A percentile compares a stretch with the other conserved stretches of the same genome.
Evolutionary conservation across 257 asterid genomes (phyloP).

Genomic region (Nicotiana benthamiana): DNA sequence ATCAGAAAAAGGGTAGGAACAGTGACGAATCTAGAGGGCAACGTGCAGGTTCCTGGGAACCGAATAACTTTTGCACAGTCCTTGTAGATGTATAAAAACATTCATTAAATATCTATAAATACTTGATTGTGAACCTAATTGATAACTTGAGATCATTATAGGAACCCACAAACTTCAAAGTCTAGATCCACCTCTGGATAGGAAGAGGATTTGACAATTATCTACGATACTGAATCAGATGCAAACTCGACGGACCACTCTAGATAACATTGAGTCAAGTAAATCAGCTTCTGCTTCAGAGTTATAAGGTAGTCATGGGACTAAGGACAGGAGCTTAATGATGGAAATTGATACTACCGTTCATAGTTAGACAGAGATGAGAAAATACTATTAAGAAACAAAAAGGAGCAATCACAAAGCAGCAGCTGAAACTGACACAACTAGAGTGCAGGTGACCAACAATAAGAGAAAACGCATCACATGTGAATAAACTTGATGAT

Average conservation of each 20-base stretch:
- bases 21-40: no score
- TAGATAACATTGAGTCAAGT: not conserved
- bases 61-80: no score
- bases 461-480: not conserved
- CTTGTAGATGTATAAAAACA: no score
- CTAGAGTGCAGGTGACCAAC: not conserved
- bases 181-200: no score
- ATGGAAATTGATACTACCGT: not conserved
- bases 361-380: not conserved
- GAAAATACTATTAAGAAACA: not conserved
- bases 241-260: not conserved
- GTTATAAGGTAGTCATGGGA: not conserved
- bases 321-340: not conserved
- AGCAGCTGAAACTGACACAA: not conserved
- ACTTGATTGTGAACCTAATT: no score
- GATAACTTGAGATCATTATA: no score
- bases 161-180: no score
- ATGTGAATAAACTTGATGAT: not conserved
- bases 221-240: not conserved
- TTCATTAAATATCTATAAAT: no score
- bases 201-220: not conserved
- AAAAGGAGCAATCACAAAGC: not conserved
- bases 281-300: not conserved
- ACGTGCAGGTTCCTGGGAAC: no score
- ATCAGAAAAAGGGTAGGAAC: not conserved